phyloP scores from a whole-genome alignment of 225 moss, liverwort and hornwort species.

The Polytrichum formosum region DNA sequence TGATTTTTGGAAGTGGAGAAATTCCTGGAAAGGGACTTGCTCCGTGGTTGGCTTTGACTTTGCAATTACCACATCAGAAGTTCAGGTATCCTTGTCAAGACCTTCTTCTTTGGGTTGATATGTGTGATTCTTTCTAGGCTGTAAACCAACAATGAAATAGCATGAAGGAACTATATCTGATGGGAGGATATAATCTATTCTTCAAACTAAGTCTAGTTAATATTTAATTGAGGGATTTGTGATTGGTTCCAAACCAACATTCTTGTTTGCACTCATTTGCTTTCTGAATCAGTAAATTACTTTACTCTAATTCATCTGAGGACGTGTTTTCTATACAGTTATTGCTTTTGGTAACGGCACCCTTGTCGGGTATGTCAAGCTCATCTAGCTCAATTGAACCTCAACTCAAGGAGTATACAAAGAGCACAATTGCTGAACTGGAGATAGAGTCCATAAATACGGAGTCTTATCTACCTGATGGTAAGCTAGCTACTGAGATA shows the following conservation, averaged over 20 bases:
- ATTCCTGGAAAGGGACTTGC: conserved; percentile 87
- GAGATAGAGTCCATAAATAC: conserved; percentile 27
- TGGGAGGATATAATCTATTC: too few species aligned
- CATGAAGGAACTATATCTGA: too few species aligned
- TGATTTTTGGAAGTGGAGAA: conserved; percentile 92
- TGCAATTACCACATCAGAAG: conserved; percentile 90
- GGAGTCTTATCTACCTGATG: conserved; percentile 53
- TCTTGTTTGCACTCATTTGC: too few species aligned
- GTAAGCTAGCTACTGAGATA: conserved; percentile 13
- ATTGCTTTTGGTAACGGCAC: conserved; percentile 46
- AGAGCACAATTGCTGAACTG: conserved; percentile 28
- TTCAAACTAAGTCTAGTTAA: too few species aligned
- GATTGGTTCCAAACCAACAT: too few species aligned
- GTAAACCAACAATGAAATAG: too few species aligned
- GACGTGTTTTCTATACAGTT: conserved; percentile 16
- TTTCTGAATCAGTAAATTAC: background rate
- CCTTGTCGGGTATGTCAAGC: conserved; percentile 51
- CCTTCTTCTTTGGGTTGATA: too few species aligned
- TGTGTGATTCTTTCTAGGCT: too few species aligned
- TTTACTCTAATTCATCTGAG: background rate
- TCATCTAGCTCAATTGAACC: conserved; percentile 36
- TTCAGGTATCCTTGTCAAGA: conserved; percentile 51
- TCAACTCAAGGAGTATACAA: conserved; percentile 23
- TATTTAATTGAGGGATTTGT: too few species aligned
- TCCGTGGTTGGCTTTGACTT: conserved; percentile 74